phyloP scores from a whole-genome alignment of 257 asterid species.

The Nicotiana benthamiana region DNA sequence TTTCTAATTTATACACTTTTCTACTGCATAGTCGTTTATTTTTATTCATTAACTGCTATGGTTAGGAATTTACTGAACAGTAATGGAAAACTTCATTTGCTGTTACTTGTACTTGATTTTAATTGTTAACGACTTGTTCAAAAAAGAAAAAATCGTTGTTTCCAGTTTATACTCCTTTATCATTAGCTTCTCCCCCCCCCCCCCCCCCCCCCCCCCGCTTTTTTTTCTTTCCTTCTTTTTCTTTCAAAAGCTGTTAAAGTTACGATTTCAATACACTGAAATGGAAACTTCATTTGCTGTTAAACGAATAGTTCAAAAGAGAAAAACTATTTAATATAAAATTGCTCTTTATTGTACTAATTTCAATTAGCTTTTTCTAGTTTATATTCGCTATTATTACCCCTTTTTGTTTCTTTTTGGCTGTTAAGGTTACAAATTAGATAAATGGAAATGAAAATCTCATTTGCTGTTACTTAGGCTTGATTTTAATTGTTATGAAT shows the following conservation, averaged over 20 bases:
- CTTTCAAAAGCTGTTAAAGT: too few relatives aligned
- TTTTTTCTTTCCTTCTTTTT: too few relatives aligned
- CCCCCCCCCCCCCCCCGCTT: too few relatives aligned
- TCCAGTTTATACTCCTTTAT: not conserved
- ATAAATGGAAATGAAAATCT: not conserved
- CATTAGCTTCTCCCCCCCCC: not conserved
- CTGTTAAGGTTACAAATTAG: not conserved
- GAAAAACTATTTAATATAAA: too few relatives aligned
- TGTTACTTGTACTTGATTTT: too few relatives aligned
- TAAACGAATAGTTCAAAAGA: not conserved
- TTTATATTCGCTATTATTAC: not conserved
- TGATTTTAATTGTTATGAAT: not conserved
- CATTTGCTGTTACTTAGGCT: not conserved
- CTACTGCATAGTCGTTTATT: too few relatives aligned
- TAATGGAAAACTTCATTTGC: too few relatives aligned
- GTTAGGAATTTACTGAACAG: too few relatives aligned
- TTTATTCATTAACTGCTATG: too few relatives aligned
- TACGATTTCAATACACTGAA: not conserved
- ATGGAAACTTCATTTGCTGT: not conserved
- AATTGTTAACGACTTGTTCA: too few relatives aligned
- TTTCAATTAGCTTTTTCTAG: not conserved
- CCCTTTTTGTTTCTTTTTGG: not conserved
- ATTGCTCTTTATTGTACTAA: too few relatives aligned
- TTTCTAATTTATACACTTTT: too few relatives aligned
- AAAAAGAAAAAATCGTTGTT: not conserved